These are phyloP conservation scores for Mucor velutinosus DNA, from an alignment of 371 early-diverging fungal genomes.

Conservation along the genomic window DNA sequence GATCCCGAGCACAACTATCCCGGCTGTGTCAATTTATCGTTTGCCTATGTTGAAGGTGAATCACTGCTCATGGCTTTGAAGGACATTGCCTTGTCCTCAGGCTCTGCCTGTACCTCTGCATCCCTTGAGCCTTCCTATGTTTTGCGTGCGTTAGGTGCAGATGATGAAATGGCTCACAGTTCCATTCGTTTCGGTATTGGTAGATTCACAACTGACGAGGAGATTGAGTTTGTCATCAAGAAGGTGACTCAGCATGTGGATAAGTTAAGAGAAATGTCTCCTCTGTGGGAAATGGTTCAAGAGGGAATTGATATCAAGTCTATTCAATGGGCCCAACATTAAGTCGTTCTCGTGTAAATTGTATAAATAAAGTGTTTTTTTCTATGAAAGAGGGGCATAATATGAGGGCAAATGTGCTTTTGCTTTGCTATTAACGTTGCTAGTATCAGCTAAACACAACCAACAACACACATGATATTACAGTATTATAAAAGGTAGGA, in stretches of 20 bases:
- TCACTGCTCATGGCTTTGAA: conserved; percentile 99
- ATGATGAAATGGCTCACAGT: conserved; percentile 98
- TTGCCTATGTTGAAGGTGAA: conserved; percentile 99
- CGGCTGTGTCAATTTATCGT: conserved; percentile 98
- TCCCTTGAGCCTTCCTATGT: conserved; percentile 99
- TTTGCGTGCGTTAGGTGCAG: conserved; percentile 96
- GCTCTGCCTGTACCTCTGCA: conserved; percentile 99
- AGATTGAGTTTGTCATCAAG: conserved; percentile 92
- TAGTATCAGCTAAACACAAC: no score
- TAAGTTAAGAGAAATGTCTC: conserved; percentile 96
- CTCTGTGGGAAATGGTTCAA: conserved; percentile 99
- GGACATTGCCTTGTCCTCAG: conserved; percentile 97
- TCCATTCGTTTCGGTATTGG: conserved; percentile 99
- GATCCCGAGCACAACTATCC: conserved; percentile 83
- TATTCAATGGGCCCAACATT: conserved; percentile 94
- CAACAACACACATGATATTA: not conserved
- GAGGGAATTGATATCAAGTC: conserved; percentile 93
- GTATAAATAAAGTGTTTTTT: not conserved
- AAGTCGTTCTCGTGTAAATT: conserved; percentile 14
- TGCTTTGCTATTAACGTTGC: no score
- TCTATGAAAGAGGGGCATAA: not conserved
- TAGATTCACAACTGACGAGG: conserved; percentile 97
- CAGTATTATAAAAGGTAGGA: not conserved
- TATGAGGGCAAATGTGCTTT: not conserved
- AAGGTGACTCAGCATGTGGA: conserved; percentile 91